Evolutionary conservation across 2,329 filamentous ascomycete species (phyloP), one percentile per base, ranked within the genome.

Genomic region (Sporothrix luriei): DNA sequence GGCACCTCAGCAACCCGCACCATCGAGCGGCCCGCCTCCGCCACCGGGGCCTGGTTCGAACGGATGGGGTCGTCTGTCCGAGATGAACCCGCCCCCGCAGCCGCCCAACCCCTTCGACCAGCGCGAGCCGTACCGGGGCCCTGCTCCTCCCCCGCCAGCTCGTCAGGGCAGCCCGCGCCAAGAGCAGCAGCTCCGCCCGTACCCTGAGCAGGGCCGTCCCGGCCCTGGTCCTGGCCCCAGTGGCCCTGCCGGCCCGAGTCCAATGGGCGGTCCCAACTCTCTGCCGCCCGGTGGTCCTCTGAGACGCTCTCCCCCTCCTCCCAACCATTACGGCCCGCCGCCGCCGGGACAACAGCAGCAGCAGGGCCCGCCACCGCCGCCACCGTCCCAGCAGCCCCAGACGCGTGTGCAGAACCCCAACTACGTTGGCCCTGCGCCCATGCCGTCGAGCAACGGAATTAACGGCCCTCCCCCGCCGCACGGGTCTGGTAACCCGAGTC

Each of bases 21-120:
- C 75, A 3, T 73, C 74, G 76, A 74, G 79, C 75, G 77, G 78
- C 81, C 86, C 87, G 51, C 89, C 88, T 70, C 85, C 85, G 62
- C 78, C 87, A 71, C 89, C 89, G 4, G 83, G 83, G 48, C 81
- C 82, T 40, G 84, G 84, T n/a, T 81, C 84, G 33, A 87, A 84
- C 74, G 84, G 84, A 74, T 88, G 86, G 80, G 82, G 84, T 67
- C 86, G 91, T 70, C 85, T 96, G 72, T 92, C 91, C 71, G 93
- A 95, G 73, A 89, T 97, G 72, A 94, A 90, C 75, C 86, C 86
- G 62, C 85, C 90, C 55, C 90, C 91, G 59, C 91, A 93, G 78
- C 90, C 90, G 51, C 84, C 90, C 33, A 94, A 95, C 75, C 91
- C 91, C 0, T 96, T 93, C 77, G 94, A 97, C 72, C 88, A 90